Evolutionary conservation across 2,329 filamentous ascomycete genomes (phyloP), one percentile per base, ranked within the genome.

Genomic region (Talaromyces sp.): DNA sequence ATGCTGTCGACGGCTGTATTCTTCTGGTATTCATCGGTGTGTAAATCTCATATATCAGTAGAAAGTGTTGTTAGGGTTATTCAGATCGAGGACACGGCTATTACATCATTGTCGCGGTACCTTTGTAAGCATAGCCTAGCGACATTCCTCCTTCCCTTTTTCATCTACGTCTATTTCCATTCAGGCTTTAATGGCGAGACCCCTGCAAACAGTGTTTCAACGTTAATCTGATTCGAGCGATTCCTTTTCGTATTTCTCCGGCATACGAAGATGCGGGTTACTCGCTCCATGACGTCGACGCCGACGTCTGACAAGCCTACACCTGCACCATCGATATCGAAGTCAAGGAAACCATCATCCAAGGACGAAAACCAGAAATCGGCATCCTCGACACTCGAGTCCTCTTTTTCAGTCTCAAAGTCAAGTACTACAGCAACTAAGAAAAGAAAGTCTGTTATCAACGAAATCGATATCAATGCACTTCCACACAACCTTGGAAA

Each of bases 401-500:
- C 65, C 10, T 40, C 58, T 4, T 67, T 61, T 34, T 6, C 43
- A 25, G 36, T 51, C 5, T 45, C 61, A 27, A 64, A 67, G 22
- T 19, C 15, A 17, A 38, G 43, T 27, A 76, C 79, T 62, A 72
- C 76, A 29, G 25, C 54, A 17, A 68, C 45, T 63, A 74, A 68
- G 75, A 72, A 69, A 53, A 68, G 58, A 56, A 68, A 63, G 56
- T 36, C 19, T 27, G 27, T n/a, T 25, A 66, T 54, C 19, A 54
- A 65, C 43, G 63, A 63, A 45, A 27, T 62, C 19, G 67, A 68
- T 25, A 40, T 77, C 63, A 77, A 85, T 66, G 81, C 85, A 58
- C 75, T 87, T 43, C 85, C 85, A 17, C 85, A 88, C 73, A 86
- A 85, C 58, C 74, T 88, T n/a, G 85, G 83, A 5, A 73, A 74